These are phyloP conservation scores for Gloeopeniophorella convolvens DNA, from an alignment of 768 basidiomycete species.

Conservation along the genomic window DNA sequence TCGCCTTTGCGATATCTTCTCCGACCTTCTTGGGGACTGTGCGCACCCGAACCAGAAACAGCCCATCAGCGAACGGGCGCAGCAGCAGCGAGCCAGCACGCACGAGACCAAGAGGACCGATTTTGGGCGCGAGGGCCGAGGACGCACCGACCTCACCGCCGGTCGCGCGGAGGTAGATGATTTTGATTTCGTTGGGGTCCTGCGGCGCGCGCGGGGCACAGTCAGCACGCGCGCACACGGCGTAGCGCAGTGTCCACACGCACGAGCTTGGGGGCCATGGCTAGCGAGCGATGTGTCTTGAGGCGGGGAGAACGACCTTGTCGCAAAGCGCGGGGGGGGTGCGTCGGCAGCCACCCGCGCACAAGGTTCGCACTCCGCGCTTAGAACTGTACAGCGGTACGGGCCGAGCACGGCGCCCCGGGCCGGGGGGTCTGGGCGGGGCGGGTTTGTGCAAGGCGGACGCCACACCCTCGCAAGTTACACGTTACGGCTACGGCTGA, in stretches of 20 bases:
- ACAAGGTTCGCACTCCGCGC: conserved; percentile 9
- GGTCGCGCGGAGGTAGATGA: conserved; percentile 96
- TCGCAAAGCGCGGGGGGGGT: conserved; percentile 17
- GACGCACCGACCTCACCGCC: conserved; percentile 99
- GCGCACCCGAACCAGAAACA: conserved; percentile 10
- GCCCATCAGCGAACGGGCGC: too few species aligned
- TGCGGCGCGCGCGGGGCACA: conserved; percentile 26
- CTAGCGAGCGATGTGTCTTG: conserved; percentile 12
- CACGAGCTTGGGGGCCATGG: conserved; percentile 80
- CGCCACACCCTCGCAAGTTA: too few species aligned
- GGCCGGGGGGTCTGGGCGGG: too few species aligned
- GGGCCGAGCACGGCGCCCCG: too few species aligned
- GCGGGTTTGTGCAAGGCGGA: too few species aligned
- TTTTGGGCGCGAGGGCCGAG: conserved; percentile 97
- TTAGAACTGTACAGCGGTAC: conserved; percentile 16
- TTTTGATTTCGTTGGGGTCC: conserved; percentile 98
- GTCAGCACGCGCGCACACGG: neutral
- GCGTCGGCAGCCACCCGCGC: neutral
- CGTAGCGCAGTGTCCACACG: conserved; percentile 21
- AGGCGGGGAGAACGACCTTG: too few species aligned
- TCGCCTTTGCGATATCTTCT: conserved; percentile 99
- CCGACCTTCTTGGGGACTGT: conserved; percentile 99
- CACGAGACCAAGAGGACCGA: conserved; percentile 99
- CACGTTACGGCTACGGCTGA: too few species aligned
- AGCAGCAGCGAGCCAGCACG: conserved; percentile 27